Base-by-base conservation (phyloP, 192 early-diverging fungal species). In the Phycomyces blakesleeanus region DNA sequence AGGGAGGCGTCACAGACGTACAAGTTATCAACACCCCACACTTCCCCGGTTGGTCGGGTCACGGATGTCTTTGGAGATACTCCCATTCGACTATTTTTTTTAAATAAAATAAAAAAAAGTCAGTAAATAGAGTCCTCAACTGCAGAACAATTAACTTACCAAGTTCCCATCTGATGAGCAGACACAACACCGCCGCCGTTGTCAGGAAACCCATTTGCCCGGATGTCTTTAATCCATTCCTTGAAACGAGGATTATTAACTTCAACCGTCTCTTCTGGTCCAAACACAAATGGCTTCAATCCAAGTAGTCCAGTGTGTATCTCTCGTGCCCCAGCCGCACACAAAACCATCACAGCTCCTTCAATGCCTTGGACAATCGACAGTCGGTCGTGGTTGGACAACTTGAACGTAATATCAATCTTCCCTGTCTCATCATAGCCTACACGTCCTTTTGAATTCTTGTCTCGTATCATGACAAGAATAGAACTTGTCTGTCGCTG, bases 91-190 rank as follows among this genome's bases (percentile, higher is more conserved):
- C 85, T 83, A 76, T 58, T 37, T 16, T 51, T 22, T 41, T 40
- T 54, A n/a, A n/a, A n/a, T n/a, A n/a, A n/a, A n/a, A n/a, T n/a
- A n/a, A n/a, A n/a, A n/a, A n/a, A n/a, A 34, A 7, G 29, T 7
- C 7, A 34, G 29, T 34, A 2, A 34, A 7, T 34, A 7, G 29
- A 34, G n/a, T n/a, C n/a, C n/a, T n/a, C 29, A 34, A 5, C 29
- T 34, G 2, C 7, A 34, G 29, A 7, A 34, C 29, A 34, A 34
- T 5, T 5, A 34, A 34, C 70, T 38, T 83, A 83, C 78, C 77
- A 78, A 10, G 80, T 69, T 47, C 81, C 79, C 83, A 87, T 87
- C 64, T 91, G 91, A 80, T 93, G 88, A 11, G 85, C 83, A 68
- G 61, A 67, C 11, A 81, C 78, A 34, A 87, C 27, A n/a, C 52